A percentile compares a stretch with the other conserved stretches of the same genome.
phyloP scores from a whole-genome alignment of 2,329 filamentous ascomycete genomes.

The Leptosphaerulina australis region DNA sequence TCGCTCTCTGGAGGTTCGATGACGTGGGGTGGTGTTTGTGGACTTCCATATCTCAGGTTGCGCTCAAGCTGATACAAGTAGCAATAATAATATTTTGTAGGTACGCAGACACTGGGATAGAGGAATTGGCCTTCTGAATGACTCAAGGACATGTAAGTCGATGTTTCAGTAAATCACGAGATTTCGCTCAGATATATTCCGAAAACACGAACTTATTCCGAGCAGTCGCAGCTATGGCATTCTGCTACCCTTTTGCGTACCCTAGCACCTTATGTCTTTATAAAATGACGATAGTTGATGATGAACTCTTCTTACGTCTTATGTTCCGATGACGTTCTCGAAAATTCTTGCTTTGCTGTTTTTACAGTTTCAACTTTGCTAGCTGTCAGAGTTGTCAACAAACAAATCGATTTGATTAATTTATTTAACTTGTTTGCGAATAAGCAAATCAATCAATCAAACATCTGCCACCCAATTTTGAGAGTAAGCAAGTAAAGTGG shows the following conservation, averaged over 20 bases:
- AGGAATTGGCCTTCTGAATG: no score
- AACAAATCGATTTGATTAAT: no score
- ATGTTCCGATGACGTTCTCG: not conserved
- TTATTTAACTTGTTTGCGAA: no score
- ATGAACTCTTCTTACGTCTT: not conserved
- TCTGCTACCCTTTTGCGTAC: not conserved
- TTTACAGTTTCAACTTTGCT: not conserved
- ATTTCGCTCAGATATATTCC: not conserved
- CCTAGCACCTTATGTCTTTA: not conserved
- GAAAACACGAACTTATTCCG: not conserved
- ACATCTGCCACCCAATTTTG: no score
- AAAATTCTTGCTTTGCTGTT: not conserved
- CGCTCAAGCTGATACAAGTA: not conserved
- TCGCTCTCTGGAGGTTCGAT: constrained; percentile 57
- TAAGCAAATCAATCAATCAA: no score
- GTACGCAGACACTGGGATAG: not conserved
- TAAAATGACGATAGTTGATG: no score
- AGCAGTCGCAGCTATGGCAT: not conserved
- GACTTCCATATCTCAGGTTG: constrained; percentile 5
- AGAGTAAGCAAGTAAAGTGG: no score
- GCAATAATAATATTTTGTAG: not conserved
- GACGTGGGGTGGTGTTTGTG: constrained; percentile 46
- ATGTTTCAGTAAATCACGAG: not conserved
- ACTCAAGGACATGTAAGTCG: no score
- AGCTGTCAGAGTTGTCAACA: no score